Percentiles rank a stretch among this genome's conserved stretches.
phyloP scores from a whole-genome alignment of 1,284 basidiomycete species.

The Cryptococcus sp. region DNA sequence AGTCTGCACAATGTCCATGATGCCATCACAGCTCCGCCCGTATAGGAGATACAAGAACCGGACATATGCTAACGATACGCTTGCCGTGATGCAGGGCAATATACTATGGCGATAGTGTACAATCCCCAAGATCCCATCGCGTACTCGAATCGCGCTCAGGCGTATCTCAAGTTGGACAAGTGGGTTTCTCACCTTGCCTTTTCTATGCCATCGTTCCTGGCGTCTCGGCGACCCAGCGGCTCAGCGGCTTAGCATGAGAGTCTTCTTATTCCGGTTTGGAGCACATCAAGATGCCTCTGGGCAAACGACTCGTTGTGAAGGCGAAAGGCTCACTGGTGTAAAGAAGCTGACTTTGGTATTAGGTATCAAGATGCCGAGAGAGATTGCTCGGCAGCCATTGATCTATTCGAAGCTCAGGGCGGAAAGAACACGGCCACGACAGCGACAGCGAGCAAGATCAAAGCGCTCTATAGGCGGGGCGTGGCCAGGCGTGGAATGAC shows the following conservation, averaged over 20 bases:
- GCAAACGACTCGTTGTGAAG: too few species aligned
- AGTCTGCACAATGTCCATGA: not conserved
- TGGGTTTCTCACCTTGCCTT: slow-evolving; percentile 21
- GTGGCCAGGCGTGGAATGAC: slow-evolving; percentile 41
- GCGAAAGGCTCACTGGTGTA: not conserved
- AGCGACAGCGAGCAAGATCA: slow-evolving; percentile 33
- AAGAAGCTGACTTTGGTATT: not conserved
- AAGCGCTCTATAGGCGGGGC: slow-evolving; percentile 49
- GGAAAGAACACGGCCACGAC: slow-evolving; percentile 1
- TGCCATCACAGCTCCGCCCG: not conserved
- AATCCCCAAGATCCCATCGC: slow-evolving; percentile 41
- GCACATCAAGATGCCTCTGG: not conserved
- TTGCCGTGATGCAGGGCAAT: slow-evolving; percentile 31
- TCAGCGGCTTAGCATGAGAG: not conserved
- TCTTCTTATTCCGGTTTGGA: not conserved
- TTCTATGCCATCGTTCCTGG: not conserved
- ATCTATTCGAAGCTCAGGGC: slow-evolving; percentile 1
- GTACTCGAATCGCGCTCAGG: slow-evolving; percentile 49
- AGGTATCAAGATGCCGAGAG: slow-evolving; percentile 48
- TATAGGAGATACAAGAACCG: not conserved
- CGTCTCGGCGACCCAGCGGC: not conserved
- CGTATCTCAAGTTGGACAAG: slow-evolving; percentile 52
- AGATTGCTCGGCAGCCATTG: slow-evolving; percentile 45
- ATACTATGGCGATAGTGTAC: slow-evolving; percentile 39
- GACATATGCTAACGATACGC: not conserved